Evolutionary conservation across 2,329 filamentous ascomycete species (phyloP), one percentile per base, ranked within the genome.

Genomic region (Pseudogymnoascus pannorum): DNA sequence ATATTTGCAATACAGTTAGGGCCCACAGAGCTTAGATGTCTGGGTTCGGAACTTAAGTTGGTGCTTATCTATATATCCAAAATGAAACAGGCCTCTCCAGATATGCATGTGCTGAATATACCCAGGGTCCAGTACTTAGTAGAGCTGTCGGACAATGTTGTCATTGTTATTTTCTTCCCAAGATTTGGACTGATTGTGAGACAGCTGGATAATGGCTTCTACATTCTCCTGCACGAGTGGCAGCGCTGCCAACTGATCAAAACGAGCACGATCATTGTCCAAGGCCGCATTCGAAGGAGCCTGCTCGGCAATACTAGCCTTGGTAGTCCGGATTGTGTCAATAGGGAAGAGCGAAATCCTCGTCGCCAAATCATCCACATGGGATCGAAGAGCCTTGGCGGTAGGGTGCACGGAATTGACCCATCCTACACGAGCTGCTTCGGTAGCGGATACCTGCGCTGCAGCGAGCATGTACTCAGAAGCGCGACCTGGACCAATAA

Each of bases 391-490:
- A 26, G 42, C 42, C 22, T 48, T 9, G 14, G 42, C 22, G 42
- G 42, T 48, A 26, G 22, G 42, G 26, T 48, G 42, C 42, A 48
- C 42, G 22, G 22, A 48, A 26, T 64, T 64, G 20, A 64, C 59
- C 63, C 63, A 64, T 18, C 63, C 61, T 18, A 64, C 62, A 26
- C 29, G 44, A 40, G 58, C 62, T 12, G 64, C 64, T 16, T 62
- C 61, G n/a, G 57, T 40, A 9, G 58, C 51, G 35, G 26, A 58
- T 11, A 64, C 61, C 26, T 64, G 60, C 24, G 59, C 61, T 14
- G 48, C 31, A 22, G 20, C 35, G 3, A 65, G 62, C 36, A 64
- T 60, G 24, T 65, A 65, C 58, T 65, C 62, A 57, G 62, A 62
- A 38, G 62, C 62, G 18, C 42, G 62, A 1, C 62, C 64, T 14